These are phyloP conservation scores for Bipolaris sorokiniana DNA, from an alignment of 2,329 filamentous ascomycete species.

Conservation along the genomic window DNA sequence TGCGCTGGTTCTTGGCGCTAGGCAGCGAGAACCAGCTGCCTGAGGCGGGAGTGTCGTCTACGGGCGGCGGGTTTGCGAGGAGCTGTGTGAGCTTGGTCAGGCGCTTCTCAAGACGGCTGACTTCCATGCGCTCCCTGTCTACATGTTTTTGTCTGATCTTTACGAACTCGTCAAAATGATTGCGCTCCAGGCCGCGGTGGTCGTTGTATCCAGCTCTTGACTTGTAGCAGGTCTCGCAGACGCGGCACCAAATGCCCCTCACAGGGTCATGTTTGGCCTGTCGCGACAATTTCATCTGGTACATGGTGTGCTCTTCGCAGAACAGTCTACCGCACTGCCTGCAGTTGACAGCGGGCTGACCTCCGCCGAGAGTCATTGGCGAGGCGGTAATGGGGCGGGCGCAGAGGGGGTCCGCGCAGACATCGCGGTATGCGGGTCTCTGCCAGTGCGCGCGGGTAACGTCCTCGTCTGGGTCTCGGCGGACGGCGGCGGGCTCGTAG, in stretches of 20 bases:
- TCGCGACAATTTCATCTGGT: conserved; percentile 95
- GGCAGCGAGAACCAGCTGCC: conserved; percentile 64
- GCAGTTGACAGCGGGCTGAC: conserved; percentile 89
- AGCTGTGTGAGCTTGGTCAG: conserved; percentile 88
- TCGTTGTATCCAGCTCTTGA: conserved; percentile 96
- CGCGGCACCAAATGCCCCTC: conserved; percentile 88
- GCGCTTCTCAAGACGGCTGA: conserved; percentile 88
- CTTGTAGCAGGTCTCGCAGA: conserved; percentile 99
- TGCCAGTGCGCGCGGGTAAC: conserved; percentile 93
- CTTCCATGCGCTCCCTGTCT: conserved; percentile 84
- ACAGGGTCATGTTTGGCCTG: conserved; percentile 89
- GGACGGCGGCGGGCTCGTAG: conserved; percentile 39
- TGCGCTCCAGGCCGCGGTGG: conserved; percentile 71
- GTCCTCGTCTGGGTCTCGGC: conserved; percentile 82
- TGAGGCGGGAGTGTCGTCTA: conserved; percentile 61
- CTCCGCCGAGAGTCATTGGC: conserved; percentile 72
- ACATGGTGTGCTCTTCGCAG: conserved; percentile 98
- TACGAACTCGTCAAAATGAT: conserved; percentile 75
- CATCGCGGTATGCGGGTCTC: conserved; percentile 71
- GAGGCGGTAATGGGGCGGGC: conserved; percentile 53
- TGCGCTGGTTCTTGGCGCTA: conserved; percentile 70
- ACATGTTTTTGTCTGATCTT: conserved; percentile 76
- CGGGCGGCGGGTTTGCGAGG: conserved; percentile 73
- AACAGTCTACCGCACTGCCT: conserved; percentile 91
- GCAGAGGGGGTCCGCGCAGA: conserved; percentile 87